These are phyloP conservation scores for Flagelloscypha sp. DNA, from an alignment of 768 basidiomycete species.

Conservation along the genomic window DNA sequence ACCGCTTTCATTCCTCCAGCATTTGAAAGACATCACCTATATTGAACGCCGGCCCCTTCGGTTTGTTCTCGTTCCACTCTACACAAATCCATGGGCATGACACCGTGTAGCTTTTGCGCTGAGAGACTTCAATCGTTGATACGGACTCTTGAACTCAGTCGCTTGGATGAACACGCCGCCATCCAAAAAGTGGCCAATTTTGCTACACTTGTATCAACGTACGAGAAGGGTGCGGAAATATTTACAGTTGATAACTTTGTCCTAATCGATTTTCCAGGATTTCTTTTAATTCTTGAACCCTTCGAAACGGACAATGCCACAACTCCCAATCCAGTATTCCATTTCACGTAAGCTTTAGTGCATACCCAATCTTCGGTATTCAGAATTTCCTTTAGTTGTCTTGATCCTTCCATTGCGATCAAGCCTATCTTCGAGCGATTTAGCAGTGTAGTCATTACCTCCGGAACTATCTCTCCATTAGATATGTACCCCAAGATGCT, in stretches of 20 bases:
- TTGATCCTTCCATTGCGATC: constrained; percentile 96
- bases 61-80: constrained; percentile 34
- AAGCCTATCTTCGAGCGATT: constrained; percentile 98
- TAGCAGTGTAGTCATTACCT: constrained; percentile 96
- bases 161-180: constrained; percentile 85
- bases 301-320: constrained; percentile 99
- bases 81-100: constrained; percentile 4
- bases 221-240: constrained; percentile 75
- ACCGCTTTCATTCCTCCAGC: constrained; percentile 91
- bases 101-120: constrained; percentile 73
- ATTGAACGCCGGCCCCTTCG: constrained; percentile 90
- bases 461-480: constrained; percentile 94
- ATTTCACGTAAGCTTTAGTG: constrained; percentile 67
- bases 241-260: constrained; percentile 3
- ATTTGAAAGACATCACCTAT: constrained; percentile 97
- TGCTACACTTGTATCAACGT: constrained; percentile 94
- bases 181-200: constrained; percentile 95
- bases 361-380: constrained; percentile 1
- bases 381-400: constrained; percentile 50
- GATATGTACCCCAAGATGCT: constrained; percentile 99
- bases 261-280: constrained; percentile 44
- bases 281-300: constrained; percentile 92
- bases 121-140: constrained; percentile 93
- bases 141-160: constrained; percentile 80
- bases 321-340: constrained; percentile 97